Evolutionary conservation across 2,329 filamentous ascomycete species (phyloP).

Genomic region (Xylariaceae sp.): DNA sequence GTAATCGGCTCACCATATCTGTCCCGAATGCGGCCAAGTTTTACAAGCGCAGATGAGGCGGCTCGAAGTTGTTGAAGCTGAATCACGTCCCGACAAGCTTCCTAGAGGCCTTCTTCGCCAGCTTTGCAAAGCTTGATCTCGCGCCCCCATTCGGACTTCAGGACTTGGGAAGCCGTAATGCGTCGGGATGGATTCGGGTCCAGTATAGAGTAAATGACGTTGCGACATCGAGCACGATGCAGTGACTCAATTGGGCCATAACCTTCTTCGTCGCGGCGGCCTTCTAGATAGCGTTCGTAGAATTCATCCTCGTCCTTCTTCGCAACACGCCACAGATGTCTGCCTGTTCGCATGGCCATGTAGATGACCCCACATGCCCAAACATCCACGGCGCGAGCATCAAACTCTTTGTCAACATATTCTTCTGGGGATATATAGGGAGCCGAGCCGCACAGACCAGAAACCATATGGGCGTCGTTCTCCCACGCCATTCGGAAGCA

Average conservation of each 20-base stretch:
- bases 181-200: slow-evolving; percentile 90
- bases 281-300: slow-evolving; percentile 89
- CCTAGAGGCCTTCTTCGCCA: slow-evolving; percentile 85
- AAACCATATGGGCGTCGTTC: slow-evolving; percentile 96
- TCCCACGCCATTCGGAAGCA: slow-evolving; percentile 99
- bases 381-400: slow-evolving; percentile 93
- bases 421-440: slow-evolving; percentile 98
- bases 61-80: no score
- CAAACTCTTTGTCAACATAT: slow-evolving; percentile 92
- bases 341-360: slow-evolving; percentile 97
- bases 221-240: slow-evolving; percentile 90
- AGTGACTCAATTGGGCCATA: slow-evolving; percentile 95
- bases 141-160: slow-evolving; percentile 97
- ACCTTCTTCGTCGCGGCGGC: slow-evolving; percentile 87
- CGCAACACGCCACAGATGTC: slow-evolving; percentile 94
- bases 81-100: no score
- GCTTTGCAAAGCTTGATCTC: slow-evolving; percentile 97
- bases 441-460: slow-evolving; percentile 90
- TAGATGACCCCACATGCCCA: slow-evolving; percentile 99
- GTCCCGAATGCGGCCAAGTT: no score
- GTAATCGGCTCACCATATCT: no score
- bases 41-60: no score
- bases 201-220: slow-evolving; percentile 97
- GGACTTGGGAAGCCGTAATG: slow-evolving; percentile 91
- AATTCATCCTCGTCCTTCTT: slow-evolving; percentile 98